Conservation (phyloP, 257 asterid species). For the Rauvolfia tetraphylla region DNA sequence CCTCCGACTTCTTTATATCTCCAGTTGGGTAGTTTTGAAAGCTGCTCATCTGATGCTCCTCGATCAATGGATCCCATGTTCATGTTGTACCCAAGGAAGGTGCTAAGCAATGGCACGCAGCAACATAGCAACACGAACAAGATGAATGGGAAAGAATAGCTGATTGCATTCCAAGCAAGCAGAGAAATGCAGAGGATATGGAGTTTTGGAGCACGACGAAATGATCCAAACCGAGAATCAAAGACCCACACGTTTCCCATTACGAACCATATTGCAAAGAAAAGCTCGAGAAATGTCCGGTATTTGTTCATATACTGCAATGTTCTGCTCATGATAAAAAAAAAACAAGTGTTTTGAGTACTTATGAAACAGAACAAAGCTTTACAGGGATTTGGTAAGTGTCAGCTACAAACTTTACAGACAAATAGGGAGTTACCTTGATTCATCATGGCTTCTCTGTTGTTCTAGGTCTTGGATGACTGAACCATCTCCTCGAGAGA, state of each 20-base stretch:
- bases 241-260: slow-evolving; percentile 95
- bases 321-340: slow-evolving; percentile 33
- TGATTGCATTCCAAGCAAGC: slow-evolving; percentile 81
- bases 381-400: neutral
- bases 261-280: slow-evolving; percentile 96
- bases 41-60: slow-evolving; percentile 84
- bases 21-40: slow-evolving; percentile 59
- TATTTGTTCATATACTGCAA: slow-evolving; percentile 50
- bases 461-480: slow-evolving; percentile 56
- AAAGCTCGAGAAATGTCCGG: slow-evolving; percentile 59
- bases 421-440: slow-evolving; percentile 44
- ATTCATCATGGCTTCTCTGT: slow-evolving; percentile 51
- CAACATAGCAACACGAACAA: slow-evolving; percentile 75
- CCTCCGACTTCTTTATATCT: slow-evolving; percentile 40
- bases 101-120: slow-evolving; percentile 76
- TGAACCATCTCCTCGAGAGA: slow-evolving; percentile 25
- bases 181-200: slow-evolving; percentile 76
- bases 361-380: neutral
- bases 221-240: slow-evolving; percentile 75
- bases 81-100: slow-evolving; percentile 82
- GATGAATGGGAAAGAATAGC: slow-evolving; percentile 87
- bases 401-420: neutral
- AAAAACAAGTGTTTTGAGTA: neutral
- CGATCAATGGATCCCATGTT: slow-evolving; percentile 60
- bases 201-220: slow-evolving; percentile 63